Conservation (phyloP, 1,284 basidiomycete species). For the Bjerkandera adusta region DNA sequence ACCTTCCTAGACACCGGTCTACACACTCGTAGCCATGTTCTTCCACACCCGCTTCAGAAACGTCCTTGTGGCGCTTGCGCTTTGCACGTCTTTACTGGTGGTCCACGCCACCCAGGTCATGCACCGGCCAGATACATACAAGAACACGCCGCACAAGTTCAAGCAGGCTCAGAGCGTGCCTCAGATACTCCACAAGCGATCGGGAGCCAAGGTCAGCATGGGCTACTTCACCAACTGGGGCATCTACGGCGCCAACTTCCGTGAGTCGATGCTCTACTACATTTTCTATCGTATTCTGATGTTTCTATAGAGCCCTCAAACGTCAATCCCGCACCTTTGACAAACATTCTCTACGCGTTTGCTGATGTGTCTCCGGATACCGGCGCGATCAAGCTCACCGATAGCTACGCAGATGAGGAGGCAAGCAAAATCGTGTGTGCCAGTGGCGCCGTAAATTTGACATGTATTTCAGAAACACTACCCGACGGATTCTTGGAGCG, state of each 20-base stretch:
- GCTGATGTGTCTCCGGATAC: slow-evolving; percentile 73
- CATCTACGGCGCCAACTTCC: slow-evolving; percentile 12
- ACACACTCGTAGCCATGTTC: slow-evolving; percentile 18
- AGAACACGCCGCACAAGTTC: slow-evolving; percentile 37
- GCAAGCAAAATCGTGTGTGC: slow-evolving; percentile 36
- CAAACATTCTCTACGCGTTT: slow-evolving; percentile 85
- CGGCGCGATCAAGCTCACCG: slow-evolving; percentile 71
- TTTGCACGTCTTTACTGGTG: slow-evolving; percentile 23
- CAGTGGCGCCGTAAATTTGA: slow-evolving; percentile 4
- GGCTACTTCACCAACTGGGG: slow-evolving; percentile 72
- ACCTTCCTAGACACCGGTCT: slow-evolving; percentile 5
- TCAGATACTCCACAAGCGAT: slow-evolving; percentile 44
- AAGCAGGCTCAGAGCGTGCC: slow-evolving; percentile 38
- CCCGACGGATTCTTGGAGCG: slow-evolving; percentile 57
- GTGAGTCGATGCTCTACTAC: slow-evolving; percentile 5
- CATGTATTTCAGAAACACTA: slow-evolving; percentile 56
- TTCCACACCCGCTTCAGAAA: slow-evolving; percentile 19
- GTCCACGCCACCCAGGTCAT: slow-evolving; percentile 52
- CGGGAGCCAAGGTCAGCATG: slow-evolving; percentile 48
- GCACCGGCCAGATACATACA: slow-evolving; percentile 51
- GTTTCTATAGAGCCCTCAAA: slow-evolving; percentile 74
- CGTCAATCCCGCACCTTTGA: slow-evolving; percentile 54
- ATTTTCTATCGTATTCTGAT: background rate
- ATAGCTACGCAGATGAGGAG: slow-evolving; percentile 82
- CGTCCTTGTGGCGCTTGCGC: slow-evolving; percentile 19